Evolutionary conservation across 108 stramenopile genomes (phyloP), one percentile per base, ranked within the genome.

Genomic region (Licmophora abbreviata): DNA sequence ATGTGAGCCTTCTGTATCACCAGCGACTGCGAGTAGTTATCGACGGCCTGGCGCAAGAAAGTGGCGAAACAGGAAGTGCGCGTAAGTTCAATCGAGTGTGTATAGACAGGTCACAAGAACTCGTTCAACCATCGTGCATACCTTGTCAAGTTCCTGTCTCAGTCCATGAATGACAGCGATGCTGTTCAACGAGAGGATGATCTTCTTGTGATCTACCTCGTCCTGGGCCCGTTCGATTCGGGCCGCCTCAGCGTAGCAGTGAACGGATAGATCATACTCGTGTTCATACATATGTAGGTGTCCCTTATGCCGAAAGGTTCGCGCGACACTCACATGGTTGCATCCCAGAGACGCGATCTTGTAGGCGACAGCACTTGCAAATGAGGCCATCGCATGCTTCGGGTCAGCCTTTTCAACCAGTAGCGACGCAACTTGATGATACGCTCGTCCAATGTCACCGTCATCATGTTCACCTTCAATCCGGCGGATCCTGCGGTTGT

Each of bases 151-250:
- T 3, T 40, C 38, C 4, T 40, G 15, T 40, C 23, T 46, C 45
- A 46, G 22, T 25, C 45, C 45, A 46, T 46, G 26, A 21, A 46
- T 21, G 23, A 46, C 26, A 6, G 18, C 45, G 4, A 46, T 3
- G 26, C 45, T 46, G 26, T 46, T 46, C 26, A 46, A 46, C 2
- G 45, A n/a, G 45, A 46, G 45, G 3, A 46, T 24, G 3, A 46
- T 21, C n/a, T 46, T 22, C 24, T 26, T 22, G 45, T 46, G 26
- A 14, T 46, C 45, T 14, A 46, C 15, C 21, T 46, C 24, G 26
- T 46, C 23, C 24, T 46, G 45, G 14, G 26, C 23, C 26, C 45
- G 21, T 27, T 54, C 41, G 1, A 54, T 22, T 10, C 30, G 25
- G 18, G 43, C n/a, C 2, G 42, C 37, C 4, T 54, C 54, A 12